A percentile compares a stretch with the other conserved stretches of the same genome.
phyloP scores from a whole-genome alignment of 1,284 basidiomycete species.

The Earliella scabrosa region DNA sequence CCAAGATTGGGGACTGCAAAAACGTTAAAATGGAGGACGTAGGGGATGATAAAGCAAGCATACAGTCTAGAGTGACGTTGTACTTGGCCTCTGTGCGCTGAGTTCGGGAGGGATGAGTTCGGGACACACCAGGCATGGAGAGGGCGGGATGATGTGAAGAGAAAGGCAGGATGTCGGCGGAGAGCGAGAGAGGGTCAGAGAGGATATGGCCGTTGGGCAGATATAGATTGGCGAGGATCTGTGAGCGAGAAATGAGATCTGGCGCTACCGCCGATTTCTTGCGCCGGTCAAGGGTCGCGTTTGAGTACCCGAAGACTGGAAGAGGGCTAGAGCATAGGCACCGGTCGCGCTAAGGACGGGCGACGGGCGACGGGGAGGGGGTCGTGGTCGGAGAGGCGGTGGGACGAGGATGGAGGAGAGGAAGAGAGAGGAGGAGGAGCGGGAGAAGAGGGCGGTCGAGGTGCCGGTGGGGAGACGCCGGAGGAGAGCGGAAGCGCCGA shows the following conservation, averaged over 20 bases:
- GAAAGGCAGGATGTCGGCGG: not conserved
- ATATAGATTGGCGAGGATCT: constrained; percentile 21
- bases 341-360: not conserved
- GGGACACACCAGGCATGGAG: constrained; percentile 38
- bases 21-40: constrained; percentile 1
- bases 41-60: constrained; percentile 29
- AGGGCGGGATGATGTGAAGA: constrained; percentile 3
- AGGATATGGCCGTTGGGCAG: constrained; percentile 15
- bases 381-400: not conserved
- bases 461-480: no score
- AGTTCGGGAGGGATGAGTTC: constrained; percentile 39
- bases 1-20: constrained; percentile 80
- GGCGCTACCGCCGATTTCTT: constrained; percentile 15
- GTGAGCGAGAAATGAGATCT: constrained; percentile 16
- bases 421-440: constrained; percentile 9
- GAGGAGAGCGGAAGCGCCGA: no score
- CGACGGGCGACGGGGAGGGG: not conserved
- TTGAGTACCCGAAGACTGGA: not conserved
- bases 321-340: not conserved
- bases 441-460: constrained; percentile 4
- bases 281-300: constrained; percentile 5
- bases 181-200: not conserved
- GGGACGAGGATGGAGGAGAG: constrained; percentile 13
- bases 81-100: constrained; percentile 67
- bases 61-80: constrained; percentile 81